Base-by-base conservation (phyloP, 2,329 filamentous ascomycete species). In the Shiraia bambusicola region DNA sequence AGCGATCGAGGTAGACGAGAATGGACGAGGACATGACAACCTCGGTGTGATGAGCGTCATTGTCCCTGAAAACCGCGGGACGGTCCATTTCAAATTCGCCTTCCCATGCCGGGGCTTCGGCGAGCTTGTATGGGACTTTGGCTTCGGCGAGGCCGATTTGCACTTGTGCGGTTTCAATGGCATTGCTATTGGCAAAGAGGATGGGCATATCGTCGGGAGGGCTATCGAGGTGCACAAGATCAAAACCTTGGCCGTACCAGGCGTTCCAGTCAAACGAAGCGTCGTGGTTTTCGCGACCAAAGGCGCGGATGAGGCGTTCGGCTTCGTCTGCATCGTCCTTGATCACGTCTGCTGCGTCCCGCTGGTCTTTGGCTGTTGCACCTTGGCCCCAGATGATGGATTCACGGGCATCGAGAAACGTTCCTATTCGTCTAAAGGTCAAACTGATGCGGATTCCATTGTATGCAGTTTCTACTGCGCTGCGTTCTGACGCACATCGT, bases 311-410 rank as follows among this genome's bases (percentile, higher is more conserved):
- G 73, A 98, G 80, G 32, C 70, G 71, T 34, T 87, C 75, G 0
- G 84, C 83, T 58, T 87, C 81, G 3, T 74, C 69, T 1, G 78
- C 76, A 50, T 88, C 79, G 1, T 86, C 88, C 49, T 88, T 88
- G 40, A 89, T 67, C 9, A 94, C 83, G 0, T 72, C 57, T 1
- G 72, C 71, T 0, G 90, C 89, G 1, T 74, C 69, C 0, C 75
- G 74, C 16, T 75, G 75, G 0, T 72, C 75, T 70, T 95, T 95
- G 6, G 73, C 74, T 1, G 79, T 81, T 0, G 91, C 92, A 2
- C 93, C 93, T 68, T 96, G 91, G 11, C 93, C 93, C 92, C 91
- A 97, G 40, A 98, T 95, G 2, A 71, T 71, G 22, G 74, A 74
- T 28, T 79, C 76, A n/a, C 81, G 74, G 3, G 75, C 72, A 54